Evolutionary conservation across 306 rosid species (phyloP).

Genomic region (Cyclanthera cordifolia): DNA sequence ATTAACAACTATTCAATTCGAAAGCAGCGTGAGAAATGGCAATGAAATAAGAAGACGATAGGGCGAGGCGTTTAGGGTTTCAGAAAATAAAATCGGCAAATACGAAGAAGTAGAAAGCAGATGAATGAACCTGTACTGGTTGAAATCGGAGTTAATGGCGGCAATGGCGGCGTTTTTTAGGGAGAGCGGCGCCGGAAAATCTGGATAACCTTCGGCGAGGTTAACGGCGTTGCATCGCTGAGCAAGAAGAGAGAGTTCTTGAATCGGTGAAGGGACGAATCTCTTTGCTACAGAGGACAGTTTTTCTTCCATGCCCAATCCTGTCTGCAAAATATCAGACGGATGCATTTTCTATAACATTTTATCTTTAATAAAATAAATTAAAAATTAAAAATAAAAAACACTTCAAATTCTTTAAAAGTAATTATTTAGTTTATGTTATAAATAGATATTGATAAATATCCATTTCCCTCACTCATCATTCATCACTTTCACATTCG

Average conservation of each 20-base stretch:
- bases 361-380: no score
- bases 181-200: constrained; percentile 64
- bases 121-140: constrained; percentile 9
- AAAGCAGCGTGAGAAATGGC: background rate
- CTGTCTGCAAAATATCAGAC: background rate
- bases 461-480: no score
- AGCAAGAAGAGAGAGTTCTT: constrained; percentile 65
- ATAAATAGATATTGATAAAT: no score
- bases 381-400: no score
- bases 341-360: no score
- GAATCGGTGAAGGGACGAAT: constrained; percentile 61
- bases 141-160: constrained; percentile 67
- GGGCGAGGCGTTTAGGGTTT: background rate
- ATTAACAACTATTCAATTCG: background rate
- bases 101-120: background rate
- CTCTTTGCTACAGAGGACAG: constrained; percentile 53
- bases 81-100: background rate
- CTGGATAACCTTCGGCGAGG: constrained; percentile 77
- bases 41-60: background rate
- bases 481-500: no score
- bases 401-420: no score
- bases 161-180: constrained; percentile 60
- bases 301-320: constrained; percentile 36
- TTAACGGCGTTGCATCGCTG: constrained; percentile 51
- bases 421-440: no score